These are phyloP conservation scores for Phoma herbarum DNA, from an alignment of 2,329 filamentous ascomycete species.

Conservation along the genomic window DNA sequence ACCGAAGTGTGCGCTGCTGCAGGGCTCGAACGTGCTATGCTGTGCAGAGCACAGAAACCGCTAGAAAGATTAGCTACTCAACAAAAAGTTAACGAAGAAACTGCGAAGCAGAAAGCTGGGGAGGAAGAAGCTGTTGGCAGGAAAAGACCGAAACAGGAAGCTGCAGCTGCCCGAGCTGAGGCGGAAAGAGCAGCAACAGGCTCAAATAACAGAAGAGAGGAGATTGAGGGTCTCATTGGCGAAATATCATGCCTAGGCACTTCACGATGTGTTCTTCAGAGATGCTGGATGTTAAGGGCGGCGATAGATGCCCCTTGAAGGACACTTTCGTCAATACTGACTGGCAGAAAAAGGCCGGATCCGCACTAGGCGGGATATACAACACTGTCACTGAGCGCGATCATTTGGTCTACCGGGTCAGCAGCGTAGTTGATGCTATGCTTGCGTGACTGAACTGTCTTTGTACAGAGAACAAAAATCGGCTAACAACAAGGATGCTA, in stretches of 20 bases:
- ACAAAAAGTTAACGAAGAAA: not conserved
- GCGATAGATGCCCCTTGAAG: too few species aligned
- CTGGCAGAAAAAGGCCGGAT: too few species aligned
- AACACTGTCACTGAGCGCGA: too few species aligned
- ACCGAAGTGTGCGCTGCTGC: not conserved
- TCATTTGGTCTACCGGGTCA: too few species aligned
- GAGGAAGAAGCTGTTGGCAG: not conserved
- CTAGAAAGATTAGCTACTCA: not conserved
- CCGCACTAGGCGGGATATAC: too few species aligned
- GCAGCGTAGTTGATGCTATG: too few species aligned
- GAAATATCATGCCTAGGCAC: too few species aligned
- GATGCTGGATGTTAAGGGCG: too few species aligned
- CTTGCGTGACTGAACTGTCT: too few species aligned
- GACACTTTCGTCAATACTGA: too few species aligned
- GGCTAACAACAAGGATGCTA: not conserved
- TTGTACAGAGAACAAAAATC: not conserved
- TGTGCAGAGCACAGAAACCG: not conserved
- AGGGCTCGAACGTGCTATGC: not conserved
- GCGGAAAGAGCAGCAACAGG: not conserved
- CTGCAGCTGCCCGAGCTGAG: not conserved
- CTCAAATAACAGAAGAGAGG: not conserved
- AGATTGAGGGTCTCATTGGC: too few species aligned
- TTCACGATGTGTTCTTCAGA: too few species aligned
- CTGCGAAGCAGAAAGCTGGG: not conserved
- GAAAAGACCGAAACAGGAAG: not conserved